Conservation (phyloP, 257 asterid species). For the Jasminum sambac region DNA sequence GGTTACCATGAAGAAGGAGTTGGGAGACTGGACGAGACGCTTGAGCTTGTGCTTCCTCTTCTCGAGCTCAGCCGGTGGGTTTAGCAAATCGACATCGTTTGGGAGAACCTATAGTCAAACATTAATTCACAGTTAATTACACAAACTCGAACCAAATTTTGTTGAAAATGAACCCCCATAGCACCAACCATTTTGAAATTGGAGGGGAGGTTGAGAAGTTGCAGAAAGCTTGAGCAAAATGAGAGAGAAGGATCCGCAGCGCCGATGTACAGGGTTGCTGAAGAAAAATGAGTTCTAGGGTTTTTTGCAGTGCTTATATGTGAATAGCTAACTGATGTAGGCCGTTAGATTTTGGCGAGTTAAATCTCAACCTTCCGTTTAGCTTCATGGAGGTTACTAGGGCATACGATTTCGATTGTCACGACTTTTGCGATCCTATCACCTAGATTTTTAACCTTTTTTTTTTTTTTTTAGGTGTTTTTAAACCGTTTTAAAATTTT, state of each 20-base stretch:
- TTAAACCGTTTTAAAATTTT: no score
- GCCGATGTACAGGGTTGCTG: not conserved
- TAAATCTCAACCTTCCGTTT: not conserved
- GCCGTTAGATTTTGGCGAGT: not conserved
- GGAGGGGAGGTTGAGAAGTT: not conserved
- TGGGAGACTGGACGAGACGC: constrained; percentile 9
- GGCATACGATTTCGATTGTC: not conserved
- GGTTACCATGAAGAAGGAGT: constrained; percentile 1
- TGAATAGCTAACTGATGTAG: not conserved
- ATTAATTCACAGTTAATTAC: not conserved
- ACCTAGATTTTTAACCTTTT: no score
- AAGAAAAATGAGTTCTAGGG: not conserved
- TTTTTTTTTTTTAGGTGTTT: no score
- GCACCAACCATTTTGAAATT: not conserved
- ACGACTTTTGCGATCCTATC: no score
- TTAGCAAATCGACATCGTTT: constrained; percentile 2
- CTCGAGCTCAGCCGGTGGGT: constrained; percentile 1
- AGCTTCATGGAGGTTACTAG: not conserved
- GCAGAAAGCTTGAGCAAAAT: not conserved
- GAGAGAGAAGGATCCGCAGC: not conserved
- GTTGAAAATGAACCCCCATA: not conserved
- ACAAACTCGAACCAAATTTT: not conserved
- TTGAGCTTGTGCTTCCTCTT: constrained; percentile 9
- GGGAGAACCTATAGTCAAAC: not conserved
- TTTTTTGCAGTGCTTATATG: not conserved